These are phyloP conservation scores for Penicillium verrucosum DNA, from an alignment of 2,329 filamentous ascomycete species.

Conservation along the genomic window DNA sequence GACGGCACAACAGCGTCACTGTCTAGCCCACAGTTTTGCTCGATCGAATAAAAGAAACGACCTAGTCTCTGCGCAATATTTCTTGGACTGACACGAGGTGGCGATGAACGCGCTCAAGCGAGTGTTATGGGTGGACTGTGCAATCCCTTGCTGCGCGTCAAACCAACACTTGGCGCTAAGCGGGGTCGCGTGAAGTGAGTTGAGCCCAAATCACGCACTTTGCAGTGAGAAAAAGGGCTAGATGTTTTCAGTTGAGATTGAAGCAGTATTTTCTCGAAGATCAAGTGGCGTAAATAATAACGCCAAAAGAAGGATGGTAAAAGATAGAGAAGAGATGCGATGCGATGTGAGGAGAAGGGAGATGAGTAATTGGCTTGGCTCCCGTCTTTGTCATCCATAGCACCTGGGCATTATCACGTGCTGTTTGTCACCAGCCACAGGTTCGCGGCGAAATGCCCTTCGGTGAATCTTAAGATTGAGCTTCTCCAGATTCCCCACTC, in stretches of 20 bases:
- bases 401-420: not conserved
- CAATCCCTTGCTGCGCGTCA: slow-evolving; percentile 28
- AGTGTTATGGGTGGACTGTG: slow-evolving; percentile 17
- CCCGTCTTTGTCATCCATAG: slow-evolving; percentile 6
- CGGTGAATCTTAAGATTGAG: slow-evolving; percentile 11
- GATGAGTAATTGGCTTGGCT: slow-evolving; percentile 2
- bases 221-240: not conserved
- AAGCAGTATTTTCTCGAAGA: not conserved
- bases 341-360: slow-evolving; percentile 1
- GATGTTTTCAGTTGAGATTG: not conserved
- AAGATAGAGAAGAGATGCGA: not conserved
- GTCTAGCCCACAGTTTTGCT: slow-evolving; percentile 36
- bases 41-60: slow-evolving; percentile 23
- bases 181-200: slow-evolving; percentile 29
- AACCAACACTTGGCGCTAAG: slow-evolving; percentile 25
- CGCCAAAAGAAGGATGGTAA: not conserved
- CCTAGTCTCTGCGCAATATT: slow-evolving; percentile 21
- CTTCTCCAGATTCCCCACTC: slow-evolving; percentile 27
- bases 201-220: not conserved
- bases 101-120: slow-evolving; percentile 15
- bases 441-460: slow-evolving; percentile 10
- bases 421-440: slow-evolving; percentile 6
- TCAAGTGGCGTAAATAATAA: not conserved
- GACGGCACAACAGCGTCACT: slow-evolving; percentile 30
- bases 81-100: slow-evolving; percentile 11